Base-by-base conservation (phyloP, 2,329 filamentous ascomycete species). In the Podosphaera fusca region DNA sequence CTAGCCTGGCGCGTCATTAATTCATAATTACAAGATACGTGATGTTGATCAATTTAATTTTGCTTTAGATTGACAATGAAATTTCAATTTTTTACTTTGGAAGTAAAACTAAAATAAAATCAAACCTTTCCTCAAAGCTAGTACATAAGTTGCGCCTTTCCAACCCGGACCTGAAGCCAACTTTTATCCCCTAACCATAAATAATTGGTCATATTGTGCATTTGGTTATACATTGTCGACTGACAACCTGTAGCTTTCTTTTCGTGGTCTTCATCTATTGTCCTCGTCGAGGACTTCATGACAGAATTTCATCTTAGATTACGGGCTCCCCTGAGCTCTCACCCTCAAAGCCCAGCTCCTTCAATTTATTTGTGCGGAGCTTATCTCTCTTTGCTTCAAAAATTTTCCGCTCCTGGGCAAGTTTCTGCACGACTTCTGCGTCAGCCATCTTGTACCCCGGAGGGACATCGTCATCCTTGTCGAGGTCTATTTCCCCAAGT, bases 401-500 rank as follows among this genome's bases (percentile, higher is more conserved):
- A 3, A 70, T 73, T 61, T 85, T 84, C 67, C 82, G 80, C 66
- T 84, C 77, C 69, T 86, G 85, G 61, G 84, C 84, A 50, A 92
- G 70, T 60, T 77, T 79, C 62, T 82, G 80, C 42, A 94, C 86
- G 61, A 82, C 72, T 52, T 83, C 78, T 53, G 81, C 73, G 0
- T 86, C 76, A 1, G 81, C 87, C 61, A 69, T 67, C 64, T 79
- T 73, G 61, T 84, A 87, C 36, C 82, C 80, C 3, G 75, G 69
- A 0, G 87, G 87, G 12, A 87, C 76, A 58, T 94, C 82, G 69
- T 98, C 92, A 70, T 98, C 92, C 67, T 85, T 87, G 73, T 98
- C 92, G 31, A 98, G 79, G 69, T 98, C 92, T 65, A 98, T 94
- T 71, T 96, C 94, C 42, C 92, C 92, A 21, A 96, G 77, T 50